These are phyloP conservation scores for Globisporangium emineosum DNA, from an alignment of 352 stramenopile species.

Conservation along the genomic window DNA sequence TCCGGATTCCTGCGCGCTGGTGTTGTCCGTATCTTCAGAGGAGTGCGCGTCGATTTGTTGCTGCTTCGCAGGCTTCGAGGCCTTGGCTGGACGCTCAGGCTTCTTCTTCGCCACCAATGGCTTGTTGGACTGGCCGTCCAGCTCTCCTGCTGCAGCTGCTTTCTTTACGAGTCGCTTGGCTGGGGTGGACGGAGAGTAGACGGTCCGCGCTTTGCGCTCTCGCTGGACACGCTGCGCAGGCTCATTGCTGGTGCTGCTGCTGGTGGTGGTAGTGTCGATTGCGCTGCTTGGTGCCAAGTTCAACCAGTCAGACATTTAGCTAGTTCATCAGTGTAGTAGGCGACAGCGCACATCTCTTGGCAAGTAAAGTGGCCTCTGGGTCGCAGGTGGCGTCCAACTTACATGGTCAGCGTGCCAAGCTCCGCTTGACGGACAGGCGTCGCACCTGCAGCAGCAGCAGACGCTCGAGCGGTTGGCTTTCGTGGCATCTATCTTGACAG, in stretches of 20 bases:
- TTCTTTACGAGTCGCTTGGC: neutral
- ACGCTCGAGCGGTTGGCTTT: neutral
- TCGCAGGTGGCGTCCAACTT: neutral
- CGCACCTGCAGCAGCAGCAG: neutral
- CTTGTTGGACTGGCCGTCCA: neutral
- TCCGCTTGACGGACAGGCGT: neutral
- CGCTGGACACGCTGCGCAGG: constrained; percentile 3
- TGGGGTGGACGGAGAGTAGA: constrained; percentile 23
- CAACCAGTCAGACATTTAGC: neutral
- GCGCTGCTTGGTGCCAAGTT: neutral
- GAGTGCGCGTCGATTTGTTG: neutral
- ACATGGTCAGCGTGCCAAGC: neutral
- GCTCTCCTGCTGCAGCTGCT: neutral
- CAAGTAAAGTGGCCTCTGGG: neutral
- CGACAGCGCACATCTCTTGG: neutral
- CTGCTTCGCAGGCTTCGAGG: neutral
- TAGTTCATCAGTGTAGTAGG: neutral
- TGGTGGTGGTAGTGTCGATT: neutral
- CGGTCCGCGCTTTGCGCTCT: constrained; percentile 15
- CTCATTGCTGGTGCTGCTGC: neutral
- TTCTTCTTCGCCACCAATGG: neutral
- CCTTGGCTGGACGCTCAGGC: neutral
- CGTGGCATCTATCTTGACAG: neutral
- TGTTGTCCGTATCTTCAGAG: neutral
- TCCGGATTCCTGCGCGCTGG: neutral